These are phyloP conservation scores for Lactarius indigo DNA, from an alignment of 768 basidiomycete genomes.

Conservation along the genomic window DNA sequence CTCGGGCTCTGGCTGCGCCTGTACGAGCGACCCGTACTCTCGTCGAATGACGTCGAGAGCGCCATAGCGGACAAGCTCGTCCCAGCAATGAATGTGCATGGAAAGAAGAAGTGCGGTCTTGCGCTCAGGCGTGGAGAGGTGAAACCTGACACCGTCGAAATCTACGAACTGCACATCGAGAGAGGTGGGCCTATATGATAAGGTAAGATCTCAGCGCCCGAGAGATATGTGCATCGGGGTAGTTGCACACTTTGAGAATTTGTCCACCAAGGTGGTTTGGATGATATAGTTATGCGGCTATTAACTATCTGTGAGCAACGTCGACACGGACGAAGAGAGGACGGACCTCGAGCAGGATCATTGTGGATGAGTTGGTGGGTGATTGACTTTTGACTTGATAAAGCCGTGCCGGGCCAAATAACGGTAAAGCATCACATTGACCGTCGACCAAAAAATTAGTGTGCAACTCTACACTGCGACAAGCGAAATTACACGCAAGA, in stretches of 20 bases:
- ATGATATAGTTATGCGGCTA: constrained; percentile 93
- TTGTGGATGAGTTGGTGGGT: constrained; percentile 31
- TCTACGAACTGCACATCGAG: constrained; percentile 97
- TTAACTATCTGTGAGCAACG: constrained; percentile 3
- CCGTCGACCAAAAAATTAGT: constrained; percentile 13
- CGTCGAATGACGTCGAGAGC: constrained; percentile 72
- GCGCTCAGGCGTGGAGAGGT: constrained; percentile 81
- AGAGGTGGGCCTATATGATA: constrained; percentile 65
- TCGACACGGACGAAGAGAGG: background rate
- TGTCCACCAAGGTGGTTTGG: constrained; percentile 82
- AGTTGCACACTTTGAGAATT: constrained; percentile 69
- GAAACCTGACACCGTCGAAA: constrained; percentile 95
- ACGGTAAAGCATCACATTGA: constrained; percentile 24
- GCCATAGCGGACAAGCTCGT: constrained; percentile 85
- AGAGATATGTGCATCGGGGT: constrained; percentile 11
- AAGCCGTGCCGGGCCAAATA: constrained; percentile 22
- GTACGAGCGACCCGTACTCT: constrained; percentile 77
- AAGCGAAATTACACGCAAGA: constrained; percentile 27
- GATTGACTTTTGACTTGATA: constrained; percentile 2
- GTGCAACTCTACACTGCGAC: constrained; percentile 1
- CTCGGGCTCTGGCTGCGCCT: constrained; percentile 70
- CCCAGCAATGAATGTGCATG: constrained; percentile 98
- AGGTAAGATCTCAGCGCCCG: constrained; percentile 16
- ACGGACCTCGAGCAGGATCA: constrained; percentile 83
- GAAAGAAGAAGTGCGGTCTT: constrained; percentile 83